phyloP scores from a whole-genome alignment of 2,329 filamentous ascomycete species.

The Acrocalymma vagum region DNA sequence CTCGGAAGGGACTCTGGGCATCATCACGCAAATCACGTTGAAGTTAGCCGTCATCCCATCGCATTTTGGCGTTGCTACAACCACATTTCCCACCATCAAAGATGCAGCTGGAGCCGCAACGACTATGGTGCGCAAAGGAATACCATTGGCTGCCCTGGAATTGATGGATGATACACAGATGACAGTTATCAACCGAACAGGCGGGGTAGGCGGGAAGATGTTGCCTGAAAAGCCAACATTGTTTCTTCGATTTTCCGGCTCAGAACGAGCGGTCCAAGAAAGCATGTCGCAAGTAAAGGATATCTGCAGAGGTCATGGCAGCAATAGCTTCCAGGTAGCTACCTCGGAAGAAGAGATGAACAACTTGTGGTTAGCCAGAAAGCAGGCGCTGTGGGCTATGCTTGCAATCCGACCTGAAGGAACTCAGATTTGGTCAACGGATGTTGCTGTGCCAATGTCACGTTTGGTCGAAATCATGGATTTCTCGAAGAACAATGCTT shows the following conservation, averaged over 20 bases:
- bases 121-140: constrained; percentile 75
- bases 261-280: constrained; percentile 67
- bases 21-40: constrained; percentile 84
- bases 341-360: constrained; percentile 62
- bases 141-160: constrained; percentile 81
- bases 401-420: constrained; percentile 63
- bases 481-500: constrained; percentile 88
- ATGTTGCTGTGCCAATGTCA: constrained; percentile 69
- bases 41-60: constrained; percentile 81
- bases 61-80: constrained; percentile 79
- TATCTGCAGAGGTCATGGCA: constrained; percentile 70
- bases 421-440: constrained; percentile 68
- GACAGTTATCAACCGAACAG: constrained; percentile 79
- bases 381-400: constrained; percentile 70
- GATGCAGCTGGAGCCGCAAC: constrained; percentile 79
- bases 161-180: constrained; percentile 92
- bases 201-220: constrained; percentile 73
- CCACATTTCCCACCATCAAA: constrained; percentile 79
- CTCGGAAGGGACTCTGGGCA: constrained; percentile 80
- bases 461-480: constrained; percentile 69
- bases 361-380: constrained; percentile 67
- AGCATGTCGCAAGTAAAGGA: constrained; percentile 74
- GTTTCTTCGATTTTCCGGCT: constrained; percentile 55
- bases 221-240: constrained; percentile 82
- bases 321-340: constrained; percentile 64